Evolutionary conservation across 495 filamentous ascomycete genomes (phyloP).

Genomic region (Apodospora peruviana): DNA sequence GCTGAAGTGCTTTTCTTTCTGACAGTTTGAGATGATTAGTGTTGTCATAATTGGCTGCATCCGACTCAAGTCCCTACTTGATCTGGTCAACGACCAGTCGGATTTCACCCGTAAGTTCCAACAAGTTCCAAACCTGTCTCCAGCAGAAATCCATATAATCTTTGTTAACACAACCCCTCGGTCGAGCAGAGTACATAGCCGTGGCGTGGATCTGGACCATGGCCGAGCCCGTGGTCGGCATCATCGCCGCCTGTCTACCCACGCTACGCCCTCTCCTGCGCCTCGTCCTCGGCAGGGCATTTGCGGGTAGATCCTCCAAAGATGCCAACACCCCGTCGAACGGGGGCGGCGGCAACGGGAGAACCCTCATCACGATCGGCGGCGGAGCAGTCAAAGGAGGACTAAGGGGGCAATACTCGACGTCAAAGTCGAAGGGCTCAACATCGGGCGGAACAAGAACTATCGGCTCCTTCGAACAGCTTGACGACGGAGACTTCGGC

Average conservation of each 20-base stretch:
- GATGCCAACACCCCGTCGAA: neutral
- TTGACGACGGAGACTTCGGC: neutral
- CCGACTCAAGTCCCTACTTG: neutral
- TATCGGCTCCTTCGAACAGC: neutral
- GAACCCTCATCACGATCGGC: neutral
- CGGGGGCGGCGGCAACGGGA: neutral
- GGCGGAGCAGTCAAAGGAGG: neutral
- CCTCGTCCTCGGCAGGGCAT: conserved; percentile 1
- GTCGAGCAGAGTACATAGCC: neutral
- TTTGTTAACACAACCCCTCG: neutral
- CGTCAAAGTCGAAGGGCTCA: neutral
- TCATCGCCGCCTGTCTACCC: conserved; percentile 3
- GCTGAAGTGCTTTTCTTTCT: neutral
- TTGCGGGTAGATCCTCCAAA: no score
- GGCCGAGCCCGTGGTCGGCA: conserved; percentile 1
- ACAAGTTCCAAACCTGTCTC: neutral
- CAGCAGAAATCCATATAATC: neutral
- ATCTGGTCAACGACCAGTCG: neutral
- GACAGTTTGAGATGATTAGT: no score
- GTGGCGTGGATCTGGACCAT: conserved; percentile 4
- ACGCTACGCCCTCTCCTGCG: conserved; percentile 5
- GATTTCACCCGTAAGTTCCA: conserved; percentile 4
- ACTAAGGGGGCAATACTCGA: neutral
- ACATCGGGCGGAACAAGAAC: no score
- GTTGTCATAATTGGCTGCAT: conserved; percentile 1